Conservation (phyloP, 257 asterid species). For the Solanum sejunctum region DNA sequence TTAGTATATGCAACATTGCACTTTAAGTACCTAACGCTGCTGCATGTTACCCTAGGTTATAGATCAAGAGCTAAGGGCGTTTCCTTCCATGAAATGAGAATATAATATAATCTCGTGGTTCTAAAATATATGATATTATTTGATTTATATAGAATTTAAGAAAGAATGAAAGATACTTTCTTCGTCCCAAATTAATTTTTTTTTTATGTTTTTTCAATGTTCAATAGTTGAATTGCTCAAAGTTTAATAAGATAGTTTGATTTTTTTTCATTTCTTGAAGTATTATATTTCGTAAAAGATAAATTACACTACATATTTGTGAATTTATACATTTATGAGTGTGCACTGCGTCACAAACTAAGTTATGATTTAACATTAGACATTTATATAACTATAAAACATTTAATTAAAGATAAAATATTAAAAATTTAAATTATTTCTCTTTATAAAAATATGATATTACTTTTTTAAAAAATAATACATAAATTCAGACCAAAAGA, state of each 20-base stretch:
- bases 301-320: too few relatives aligned
- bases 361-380: fast-evolving
- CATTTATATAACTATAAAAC: neutral
- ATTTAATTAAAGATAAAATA: fast-evolving
- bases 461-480: neutral
- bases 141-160: neutral
- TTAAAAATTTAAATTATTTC: neutral
- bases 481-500: neutral
- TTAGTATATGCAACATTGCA: neutral
- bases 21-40: neutral
- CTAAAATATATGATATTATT: neutral
- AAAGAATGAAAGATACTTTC: too few relatives aligned
- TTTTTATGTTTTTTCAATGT: too few relatives aligned
- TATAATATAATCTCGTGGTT: neutral
- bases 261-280: too few relatives aligned
- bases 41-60: neutral
- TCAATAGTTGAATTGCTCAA: too few relatives aligned
- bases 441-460: neutral
- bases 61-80: neutral
- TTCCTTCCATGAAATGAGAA: neutral
- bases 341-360: too few relatives aligned
- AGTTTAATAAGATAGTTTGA: too few relatives aligned
- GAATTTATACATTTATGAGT: too few relatives aligned
- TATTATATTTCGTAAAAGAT: too few relatives aligned
- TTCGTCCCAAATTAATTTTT: too few relatives aligned